Evolutionary conservation across 441 rosid species (phyloP), one percentile per base, ranked within the genome.

Genomic region (Dalechampia spathulata): DNA sequence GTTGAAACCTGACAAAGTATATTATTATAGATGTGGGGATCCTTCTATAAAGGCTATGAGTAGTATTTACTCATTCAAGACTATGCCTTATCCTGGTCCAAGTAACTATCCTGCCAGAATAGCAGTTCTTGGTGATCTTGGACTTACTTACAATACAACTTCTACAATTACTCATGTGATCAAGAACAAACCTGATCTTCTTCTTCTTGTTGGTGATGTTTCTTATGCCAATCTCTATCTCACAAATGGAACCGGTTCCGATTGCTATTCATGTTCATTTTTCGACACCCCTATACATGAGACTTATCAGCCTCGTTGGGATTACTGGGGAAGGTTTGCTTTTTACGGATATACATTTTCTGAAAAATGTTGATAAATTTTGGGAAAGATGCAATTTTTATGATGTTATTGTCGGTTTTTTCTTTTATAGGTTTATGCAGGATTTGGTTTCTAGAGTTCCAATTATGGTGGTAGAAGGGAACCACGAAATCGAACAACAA

Each of bases 221-320:
- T 62, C 58, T 45, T 81, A 81, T 21, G 86, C 83, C 36, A 65
- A 81, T 63, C 56, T 72, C 41, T 81, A 81, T 63, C 83, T 78
- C 47, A 78, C 86, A 12, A 81, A 78, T 49, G 86, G 86, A 60
- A 81, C 81, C 25, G 78, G 78, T 48, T 57, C 76, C 7, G 81
- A 78, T 43, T 81, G 86, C 69, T 81, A 75, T 61, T 63, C 76
- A 23, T 81, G 83, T 63, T 59, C 78, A 0, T 81, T 78, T 69
- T 28, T 81, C 5, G 44, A 69, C 16, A 62, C 78, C 39, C 86
- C 81, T 6, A 72, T 76, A 28, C 81, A 72, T 28, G 83, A 81
- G 66, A 81, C 83, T 10, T 78, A 73, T 58, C 86, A 81, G 60
- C 86, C 86, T 36, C 83, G 86, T 44, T 81, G 86, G 86, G 86